A percentile compares a stretch with the other conserved stretches of the same genome.
phyloP scores from a whole-genome alignment of 495 filamentous ascomycete genomes.

The Ramalina peruviana region DNA sequence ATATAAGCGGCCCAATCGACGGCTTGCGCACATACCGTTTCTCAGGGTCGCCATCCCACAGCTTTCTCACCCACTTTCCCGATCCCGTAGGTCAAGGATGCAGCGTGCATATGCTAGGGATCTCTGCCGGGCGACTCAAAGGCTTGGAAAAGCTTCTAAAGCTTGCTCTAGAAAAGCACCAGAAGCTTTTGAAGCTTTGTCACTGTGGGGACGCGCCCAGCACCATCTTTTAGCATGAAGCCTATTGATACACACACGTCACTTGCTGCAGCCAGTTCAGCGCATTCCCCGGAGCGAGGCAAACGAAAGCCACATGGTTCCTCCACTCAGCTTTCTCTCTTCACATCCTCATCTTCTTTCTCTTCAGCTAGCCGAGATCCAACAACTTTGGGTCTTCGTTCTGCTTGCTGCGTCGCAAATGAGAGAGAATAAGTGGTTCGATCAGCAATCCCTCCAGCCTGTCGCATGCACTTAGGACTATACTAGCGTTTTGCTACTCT shows the following conservation, averaged over 20 bases:
- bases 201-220: not conserved
- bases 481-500: no score
- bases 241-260: not conserved
- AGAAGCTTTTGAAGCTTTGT: constrained; percentile 4
- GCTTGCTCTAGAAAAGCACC: constrained; percentile 4
- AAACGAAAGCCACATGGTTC: no score
- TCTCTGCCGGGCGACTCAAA: not conserved
- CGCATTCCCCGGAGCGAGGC: no score
- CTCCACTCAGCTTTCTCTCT: no score
- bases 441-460: no score
- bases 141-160: not conserved
- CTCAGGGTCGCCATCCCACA: not conserved
- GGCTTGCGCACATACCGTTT: not conserved
- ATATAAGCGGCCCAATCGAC: constrained; percentile 2
- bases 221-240: not conserved
- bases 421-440: no score
- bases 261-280: not conserved
- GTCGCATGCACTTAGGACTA: no score
- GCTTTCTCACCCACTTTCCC: not conserved
- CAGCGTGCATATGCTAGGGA: not conserved
- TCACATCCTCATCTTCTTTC: not conserved
- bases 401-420: no score
- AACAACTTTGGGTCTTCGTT: not conserved
- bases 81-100: not conserved
- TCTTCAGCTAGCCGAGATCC: not conserved